A percentile compares a stretch with the other conserved stretches of the same genome.
phyloP scores from a whole-genome alignment of 2,329 filamentous ascomycete species.

The Lecanicillium sp. region DNA sequence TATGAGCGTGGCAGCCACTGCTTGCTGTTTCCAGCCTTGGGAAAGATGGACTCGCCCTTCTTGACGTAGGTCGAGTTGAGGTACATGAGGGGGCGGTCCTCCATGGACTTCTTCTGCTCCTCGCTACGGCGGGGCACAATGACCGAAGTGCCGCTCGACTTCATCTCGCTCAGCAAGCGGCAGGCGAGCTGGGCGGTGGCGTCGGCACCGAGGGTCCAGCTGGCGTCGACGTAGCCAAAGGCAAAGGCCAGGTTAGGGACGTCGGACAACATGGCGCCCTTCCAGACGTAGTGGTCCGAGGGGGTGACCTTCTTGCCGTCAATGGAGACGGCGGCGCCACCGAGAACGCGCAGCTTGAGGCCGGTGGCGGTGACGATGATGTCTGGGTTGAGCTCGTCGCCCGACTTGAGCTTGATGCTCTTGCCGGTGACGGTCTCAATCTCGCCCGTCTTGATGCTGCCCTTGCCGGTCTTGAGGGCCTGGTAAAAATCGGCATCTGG shows the following conservation, averaged over 20 bases:
- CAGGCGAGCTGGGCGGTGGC: constrained; percentile 40
- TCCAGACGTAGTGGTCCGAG: constrained; percentile 46
- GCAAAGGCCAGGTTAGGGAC: constrained; percentile 53
- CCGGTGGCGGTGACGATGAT: constrained; percentile 61
- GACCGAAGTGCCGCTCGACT: constrained; percentile 27
- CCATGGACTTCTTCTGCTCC: background rate
- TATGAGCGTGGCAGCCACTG: background rate
- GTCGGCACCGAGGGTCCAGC: constrained; percentile 57
- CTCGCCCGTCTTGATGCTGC: constrained; percentile 33
- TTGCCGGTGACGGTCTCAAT: constrained; percentile 37
- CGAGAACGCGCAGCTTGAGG: constrained; percentile 47
- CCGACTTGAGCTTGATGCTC: constrained; percentile 35
- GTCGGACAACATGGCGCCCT: constrained; percentile 52
- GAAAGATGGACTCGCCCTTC: background rate
- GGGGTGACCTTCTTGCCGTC: constrained; percentile 39
- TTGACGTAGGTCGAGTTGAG: background rate
- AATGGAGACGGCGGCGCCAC: constrained; percentile 40
- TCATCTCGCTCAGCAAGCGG: constrained; percentile 44
- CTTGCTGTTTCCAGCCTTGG: background rate
- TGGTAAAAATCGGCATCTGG: constrained; percentile 38
- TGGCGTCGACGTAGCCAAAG: constrained; percentile 52
- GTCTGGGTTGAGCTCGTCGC: constrained; percentile 44
- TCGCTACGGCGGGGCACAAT: constrained; percentile 1
- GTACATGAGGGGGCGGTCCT: background rate
- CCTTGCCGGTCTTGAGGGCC: constrained; percentile 29